phyloP scores from a whole-genome alignment of 2,329 filamentous ascomycete genomes.

The Cladosporium velox region DNA sequence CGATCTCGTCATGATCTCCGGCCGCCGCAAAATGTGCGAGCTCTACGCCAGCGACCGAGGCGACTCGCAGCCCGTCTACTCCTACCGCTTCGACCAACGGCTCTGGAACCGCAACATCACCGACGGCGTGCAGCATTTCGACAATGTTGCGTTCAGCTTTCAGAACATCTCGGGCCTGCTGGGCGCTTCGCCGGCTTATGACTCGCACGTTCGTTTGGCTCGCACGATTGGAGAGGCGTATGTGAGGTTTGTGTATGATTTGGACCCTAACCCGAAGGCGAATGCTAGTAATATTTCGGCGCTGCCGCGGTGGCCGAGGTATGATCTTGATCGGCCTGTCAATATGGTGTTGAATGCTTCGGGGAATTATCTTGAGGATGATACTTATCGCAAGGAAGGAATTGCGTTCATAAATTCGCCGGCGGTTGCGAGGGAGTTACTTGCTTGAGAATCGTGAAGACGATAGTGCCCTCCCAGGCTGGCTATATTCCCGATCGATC shows the following conservation, averaged over 20 bases:
- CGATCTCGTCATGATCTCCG: slow-evolving; percentile 53
- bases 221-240: slow-evolving; percentile 45
- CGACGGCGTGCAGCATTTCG: slow-evolving; percentile 51
- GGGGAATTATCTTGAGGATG: slow-evolving; percentile 48
- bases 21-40: slow-evolving; percentile 50
- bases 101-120: slow-evolving; percentile 45
- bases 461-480: background rate
- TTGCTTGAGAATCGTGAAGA: slow-evolving; percentile 10
- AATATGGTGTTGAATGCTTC: slow-evolving; percentile 53
- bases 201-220: slow-evolving; percentile 44
- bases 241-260: slow-evolving; percentile 46
- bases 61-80: slow-evolving; percentile 41
- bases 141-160: slow-evolving; percentile 55
- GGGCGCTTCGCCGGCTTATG: slow-evolving; percentile 45
- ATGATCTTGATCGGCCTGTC: slow-evolving; percentile 41
- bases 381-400: slow-evolving; percentile 51
- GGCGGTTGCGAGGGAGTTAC: slow-evolving; percentile 3
- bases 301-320: slow-evolving; percentile 48
- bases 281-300: slow-evolving; percentile 23
- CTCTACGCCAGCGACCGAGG: slow-evolving; percentile 40
- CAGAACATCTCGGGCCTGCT: slow-evolving; percentile 53
- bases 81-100: slow-evolving; percentile 55
- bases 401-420: slow-evolving; percentile 47
- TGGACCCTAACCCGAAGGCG: slow-evolving; percentile 46
- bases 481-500: background rate